phyloP scores from a whole-genome alignment of 225 moss, liverwort and hornwort species.

The Rhytidiadelphus loreus region DNA sequence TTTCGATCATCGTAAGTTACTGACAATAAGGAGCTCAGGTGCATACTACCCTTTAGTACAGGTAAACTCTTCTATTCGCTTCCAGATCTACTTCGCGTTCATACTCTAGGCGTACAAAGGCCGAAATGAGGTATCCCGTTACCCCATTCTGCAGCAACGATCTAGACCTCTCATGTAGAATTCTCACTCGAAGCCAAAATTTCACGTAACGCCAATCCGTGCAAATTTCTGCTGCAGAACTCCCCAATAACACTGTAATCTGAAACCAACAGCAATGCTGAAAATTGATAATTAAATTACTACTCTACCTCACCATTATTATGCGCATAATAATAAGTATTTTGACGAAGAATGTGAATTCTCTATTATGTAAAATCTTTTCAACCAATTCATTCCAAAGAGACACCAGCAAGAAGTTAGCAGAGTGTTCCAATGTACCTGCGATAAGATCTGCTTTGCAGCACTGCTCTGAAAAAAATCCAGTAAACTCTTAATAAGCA shows the following conservation, averaged over 20 bases:
- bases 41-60: neutral
- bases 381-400: neutral
- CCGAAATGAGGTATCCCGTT: neutral
- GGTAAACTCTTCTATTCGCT: neutral
- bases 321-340: neutral
- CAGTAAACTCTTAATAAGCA: conserved; percentile 48
- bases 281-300: neutral
- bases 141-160: neutral
- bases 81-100: neutral
- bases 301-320: neutral
- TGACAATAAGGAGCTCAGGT: neutral
- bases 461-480: conserved; percentile 35
- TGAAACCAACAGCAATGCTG: neutral
- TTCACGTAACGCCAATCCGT: neutral
- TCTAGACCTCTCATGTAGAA: neutral
- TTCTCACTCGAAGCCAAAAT: neutral
- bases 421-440: conserved; percentile 25
- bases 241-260: neutral
- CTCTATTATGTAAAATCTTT: neutral
- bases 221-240: neutral
- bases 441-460: conserved; percentile 51
- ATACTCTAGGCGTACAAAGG: neutral
- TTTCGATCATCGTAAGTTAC: neutral
- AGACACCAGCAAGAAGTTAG: neutral
- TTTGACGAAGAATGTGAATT: neutral